Evolutionary conservation across 108 stramenopile species (phyloP).

Genomic region (Epipyxis sp.): DNA sequence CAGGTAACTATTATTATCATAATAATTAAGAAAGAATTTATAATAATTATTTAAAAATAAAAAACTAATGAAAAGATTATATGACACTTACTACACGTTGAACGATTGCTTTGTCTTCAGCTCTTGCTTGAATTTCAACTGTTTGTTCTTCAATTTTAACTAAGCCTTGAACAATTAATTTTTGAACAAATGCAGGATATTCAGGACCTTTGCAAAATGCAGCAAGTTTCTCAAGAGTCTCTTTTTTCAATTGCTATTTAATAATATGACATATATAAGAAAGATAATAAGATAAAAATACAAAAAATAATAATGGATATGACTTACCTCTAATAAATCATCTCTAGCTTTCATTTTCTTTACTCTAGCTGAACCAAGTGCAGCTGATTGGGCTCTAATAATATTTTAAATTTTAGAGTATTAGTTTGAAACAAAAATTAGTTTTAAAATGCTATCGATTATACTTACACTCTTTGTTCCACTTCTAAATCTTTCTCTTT

Average conservation of each 20-base stretch:
- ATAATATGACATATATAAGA: background rate
- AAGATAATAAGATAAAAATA: background rate
- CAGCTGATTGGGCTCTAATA: conserved; percentile 76
- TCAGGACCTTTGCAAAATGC: conserved; percentile 73
- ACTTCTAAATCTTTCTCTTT: conserved; percentile 81
- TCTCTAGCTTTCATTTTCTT: conserved; percentile 97
- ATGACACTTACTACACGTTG: no score
- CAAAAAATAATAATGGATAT: background rate
- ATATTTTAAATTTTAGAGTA: no score
- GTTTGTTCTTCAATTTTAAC: conserved; percentile 98
- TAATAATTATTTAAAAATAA: no score
- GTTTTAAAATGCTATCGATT: conserved; percentile 74
- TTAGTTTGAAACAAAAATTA: no score
- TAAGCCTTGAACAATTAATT: conserved; percentile 92
- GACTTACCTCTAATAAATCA: conserved; percentile 71
- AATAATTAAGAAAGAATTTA: conserved; percentile 11
- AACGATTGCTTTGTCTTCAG: conserved; percentile 74
- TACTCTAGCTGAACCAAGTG: conserved; percentile 88
- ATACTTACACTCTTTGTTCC: conserved; percentile 37
- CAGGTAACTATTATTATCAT: no score
- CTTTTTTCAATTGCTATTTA: conserved; percentile 18
- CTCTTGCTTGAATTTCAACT: conserved; percentile 77
- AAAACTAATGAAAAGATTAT: no score
- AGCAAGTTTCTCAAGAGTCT: conserved; percentile 60
- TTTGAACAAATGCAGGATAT: conserved; percentile 86